Conservation (phyloP, 1,284 basidiomycete genomes). For the Ceratorhiza oryzae-sativae region DNA sequence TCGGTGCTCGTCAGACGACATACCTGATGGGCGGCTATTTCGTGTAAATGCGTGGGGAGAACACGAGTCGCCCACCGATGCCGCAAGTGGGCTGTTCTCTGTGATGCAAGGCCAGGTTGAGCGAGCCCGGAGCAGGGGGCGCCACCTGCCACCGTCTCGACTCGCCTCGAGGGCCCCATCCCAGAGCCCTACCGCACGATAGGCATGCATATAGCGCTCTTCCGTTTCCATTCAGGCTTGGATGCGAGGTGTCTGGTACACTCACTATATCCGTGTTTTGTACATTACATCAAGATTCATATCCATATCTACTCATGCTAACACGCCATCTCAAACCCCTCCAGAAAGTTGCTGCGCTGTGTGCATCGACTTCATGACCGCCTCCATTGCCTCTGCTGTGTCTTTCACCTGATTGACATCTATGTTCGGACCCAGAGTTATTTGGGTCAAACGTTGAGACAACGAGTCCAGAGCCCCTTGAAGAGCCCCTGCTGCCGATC, state of each 20-base stretch:
- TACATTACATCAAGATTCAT: conserved; percentile 7
- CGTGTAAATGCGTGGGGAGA: conserved; percentile 37
- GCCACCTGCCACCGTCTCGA: conserved; percentile 22
- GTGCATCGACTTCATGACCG: conserved; percentile 66
- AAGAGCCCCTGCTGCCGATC: conserved; percentile 58
- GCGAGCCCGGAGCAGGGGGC: neutral
- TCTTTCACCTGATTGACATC: conserved; percentile 62
- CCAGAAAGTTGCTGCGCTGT: conserved; percentile 62
- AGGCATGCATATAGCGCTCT: conserved; percentile 7
- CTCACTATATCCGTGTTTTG: conserved; percentile 5
- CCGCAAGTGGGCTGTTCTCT: conserved; percentile 17
- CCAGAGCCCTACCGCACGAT: conserved; percentile 6
- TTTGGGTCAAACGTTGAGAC: conserved; percentile 59
- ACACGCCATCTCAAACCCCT: neutral
- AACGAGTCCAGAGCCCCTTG: conserved; percentile 62
- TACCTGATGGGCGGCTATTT: conserved; percentile 25
- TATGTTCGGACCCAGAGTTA: conserved; percentile 54
- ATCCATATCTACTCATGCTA: neutral
- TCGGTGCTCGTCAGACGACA: conserved; percentile 28
- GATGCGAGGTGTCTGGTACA: conserved; percentile 6
- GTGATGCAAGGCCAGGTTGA: conserved; percentile 28
- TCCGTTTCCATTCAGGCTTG: neutral
- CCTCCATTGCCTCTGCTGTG: conserved; percentile 73
- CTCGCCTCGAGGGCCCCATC: conserved; percentile 31
- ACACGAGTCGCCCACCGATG: conserved; percentile 20